These are phyloP conservation scores for Strobilomyces echinocephalus DNA, from an alignment of 768 basidiomycete genomes.

Conservation along the genomic window DNA sequence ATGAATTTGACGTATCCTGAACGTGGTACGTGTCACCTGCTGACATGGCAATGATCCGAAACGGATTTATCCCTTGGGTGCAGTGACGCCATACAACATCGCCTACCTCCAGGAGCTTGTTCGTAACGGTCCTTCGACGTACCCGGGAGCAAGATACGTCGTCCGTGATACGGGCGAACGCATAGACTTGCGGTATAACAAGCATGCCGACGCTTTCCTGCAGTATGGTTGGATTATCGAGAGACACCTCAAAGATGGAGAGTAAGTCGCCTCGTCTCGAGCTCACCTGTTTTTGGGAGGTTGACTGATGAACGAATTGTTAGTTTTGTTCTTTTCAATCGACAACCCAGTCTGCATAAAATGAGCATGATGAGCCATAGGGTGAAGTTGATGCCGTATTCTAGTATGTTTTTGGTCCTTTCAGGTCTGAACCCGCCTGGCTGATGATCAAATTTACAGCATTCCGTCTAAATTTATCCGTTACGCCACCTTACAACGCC, in stretches of 20 bases:
- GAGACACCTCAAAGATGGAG: slow-evolving; percentile 95
- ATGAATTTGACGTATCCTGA: slow-evolving; percentile 99
- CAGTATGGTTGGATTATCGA: slow-evolving; percentile 99
- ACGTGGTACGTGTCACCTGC: slow-evolving; percentile 54
- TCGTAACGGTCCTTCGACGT: slow-evolving; percentile 87
- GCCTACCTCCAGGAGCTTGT: slow-evolving; percentile 91
- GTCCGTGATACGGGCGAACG: slow-evolving; percentile 96
- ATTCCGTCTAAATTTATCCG: slow-evolving; percentile 96
- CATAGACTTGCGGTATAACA: slow-evolving; percentile 95
- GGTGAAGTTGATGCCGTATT: slow-evolving; percentile 95
- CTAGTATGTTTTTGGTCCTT: slow-evolving; percentile 56
- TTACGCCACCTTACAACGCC: slow-evolving; percentile 98
- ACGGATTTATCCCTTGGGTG: slow-evolving; percentile 11
- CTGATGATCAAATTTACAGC: slow-evolving; percentile 44
- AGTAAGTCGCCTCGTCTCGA: slow-evolving; percentile 54
- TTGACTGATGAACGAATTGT: slow-evolving; percentile 3
- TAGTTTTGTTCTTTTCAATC: slow-evolving; percentile 71
- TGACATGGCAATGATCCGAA: neutral
- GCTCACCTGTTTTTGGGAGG: neutral
- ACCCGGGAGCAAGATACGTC: slow-evolving; percentile 95
- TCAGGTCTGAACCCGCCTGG: neutral
- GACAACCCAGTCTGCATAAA: slow-evolving; percentile 96
- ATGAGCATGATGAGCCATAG: slow-evolving; percentile 99
- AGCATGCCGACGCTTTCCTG: slow-evolving; percentile 88
- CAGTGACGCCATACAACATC: slow-evolving; percentile 97